phyloP scores from a whole-genome alignment of 345 rosid species.

The Citrus mangshanensis region DNA sequence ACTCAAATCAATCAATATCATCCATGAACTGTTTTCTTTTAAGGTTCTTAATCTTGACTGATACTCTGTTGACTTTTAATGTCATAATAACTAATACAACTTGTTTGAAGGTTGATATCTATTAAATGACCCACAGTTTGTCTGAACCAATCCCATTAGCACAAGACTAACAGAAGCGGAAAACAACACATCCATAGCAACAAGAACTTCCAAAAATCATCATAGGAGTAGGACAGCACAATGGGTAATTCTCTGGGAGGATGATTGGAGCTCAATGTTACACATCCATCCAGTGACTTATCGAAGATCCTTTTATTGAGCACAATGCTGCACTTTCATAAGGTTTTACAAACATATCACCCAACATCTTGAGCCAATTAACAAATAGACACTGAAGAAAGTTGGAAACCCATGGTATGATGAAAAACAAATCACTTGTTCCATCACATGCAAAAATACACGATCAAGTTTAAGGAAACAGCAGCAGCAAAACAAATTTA shows the following conservation, averaged over 20 bases:
- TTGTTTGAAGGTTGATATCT: not conserved
- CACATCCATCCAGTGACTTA: no score
- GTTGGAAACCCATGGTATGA: no score
- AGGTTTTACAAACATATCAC: not conserved
- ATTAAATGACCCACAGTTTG: not conserved
- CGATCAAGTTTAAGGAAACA: not conserved
- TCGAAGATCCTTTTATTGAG: not conserved
- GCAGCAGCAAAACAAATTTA: constrained; percentile 16
- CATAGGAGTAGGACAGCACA: not conserved
- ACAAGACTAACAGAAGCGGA: not conserved
- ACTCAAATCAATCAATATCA: not conserved
- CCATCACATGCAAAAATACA: no score
- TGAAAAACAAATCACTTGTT: not conserved
- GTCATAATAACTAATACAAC: not conserved
- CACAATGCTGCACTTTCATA: no score
- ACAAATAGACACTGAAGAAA: not conserved
- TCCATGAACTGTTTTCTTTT: not conserved
- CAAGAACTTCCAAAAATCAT: not conserved
- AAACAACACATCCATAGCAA: not conserved
- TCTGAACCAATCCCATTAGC: not conserved
- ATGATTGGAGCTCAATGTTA: not conserved
- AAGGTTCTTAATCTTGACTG: not conserved
- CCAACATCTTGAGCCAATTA: not conserved
- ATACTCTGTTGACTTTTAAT: not conserved
- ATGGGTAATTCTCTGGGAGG: not conserved